Evolutionary conservation across 139 green algal genomes (phyloP), one percentile per base, ranked within the genome.

Genomic region (Volvox africanus): DNA sequence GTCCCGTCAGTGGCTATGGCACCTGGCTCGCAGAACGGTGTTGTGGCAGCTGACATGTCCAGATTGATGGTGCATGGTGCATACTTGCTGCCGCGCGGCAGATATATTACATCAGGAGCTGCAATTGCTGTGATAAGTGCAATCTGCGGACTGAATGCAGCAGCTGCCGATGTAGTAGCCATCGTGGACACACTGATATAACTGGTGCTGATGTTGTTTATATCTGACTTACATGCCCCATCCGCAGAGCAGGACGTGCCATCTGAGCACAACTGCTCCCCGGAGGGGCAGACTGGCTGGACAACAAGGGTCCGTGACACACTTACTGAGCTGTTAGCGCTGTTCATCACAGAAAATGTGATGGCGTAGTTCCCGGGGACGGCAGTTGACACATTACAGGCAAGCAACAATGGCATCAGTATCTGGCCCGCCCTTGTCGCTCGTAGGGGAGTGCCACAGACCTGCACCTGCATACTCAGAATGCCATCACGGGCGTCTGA

Each of bases 21-120:
- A n/a, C 93, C 93, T 50, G 90, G 92, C 81, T 95, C 93, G 44
- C 93, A 95, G 12, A 76, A 76, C 30, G 77, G 85, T 0, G 21
- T 78, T 68, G 85, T 86, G 32, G 44, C 5, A 18, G 33, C 44
- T n/a, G 80, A 17, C 20, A 76, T 19, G 37, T 78, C 55, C 20
- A 61, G 37, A 35, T 44, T 76, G 37, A 69, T 9, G 18, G 86
- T 30, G 88, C 88, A 92, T 32, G 77, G 50, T 11, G 12, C 19
- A 81, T 92, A 92, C 12, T 21, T 12, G 20, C 22, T 32, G 81
- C 88, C 88, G 32, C 88, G 88, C 3, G 69, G 88, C 68, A 92
- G 44, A 80, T 68, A 16, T 68, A 92, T 30, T 19, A 90, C 21
- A 22, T 28, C 30, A 1, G 86, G 73, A 14, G 86, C 71, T 9